Evolutionary conservation across 441 rosid genomes (phyloP).

Genomic region (Sinapis alba): DNA sequence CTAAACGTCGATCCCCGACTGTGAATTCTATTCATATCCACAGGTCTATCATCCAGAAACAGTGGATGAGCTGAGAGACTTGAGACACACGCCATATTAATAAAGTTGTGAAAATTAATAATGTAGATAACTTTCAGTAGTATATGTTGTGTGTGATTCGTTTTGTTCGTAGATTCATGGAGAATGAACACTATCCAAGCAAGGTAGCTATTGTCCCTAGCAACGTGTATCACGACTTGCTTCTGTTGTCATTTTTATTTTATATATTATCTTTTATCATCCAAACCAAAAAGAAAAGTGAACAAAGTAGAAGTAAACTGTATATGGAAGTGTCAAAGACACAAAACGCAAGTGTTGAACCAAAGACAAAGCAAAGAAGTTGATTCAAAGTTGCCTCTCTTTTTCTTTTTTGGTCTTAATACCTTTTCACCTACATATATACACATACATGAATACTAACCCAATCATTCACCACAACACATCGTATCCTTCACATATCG

Average conservation of each 20-base stretch:
- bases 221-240: conserved; percentile 23
- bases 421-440: not conserved
- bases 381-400: conserved; percentile 45
- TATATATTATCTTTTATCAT: not conserved
- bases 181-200: conserved; percentile 32
- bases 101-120: conserved; percentile 14
- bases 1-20: not conserved
- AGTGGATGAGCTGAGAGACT: not conserved
- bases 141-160: conserved; percentile 11
- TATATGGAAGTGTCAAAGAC: conserved; percentile 35
- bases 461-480: conserved; percentile 29
- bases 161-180: conserved; percentile 15
- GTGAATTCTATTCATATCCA: not conserved
- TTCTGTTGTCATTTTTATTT: not conserved
- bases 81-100: not conserved
- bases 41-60: not conserved
- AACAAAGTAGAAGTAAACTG: not conserved
- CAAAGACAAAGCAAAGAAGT: conserved; percentile 66
- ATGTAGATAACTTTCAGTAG: conserved; percentile 1
- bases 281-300: not conserved
- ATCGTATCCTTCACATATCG: not conserved
- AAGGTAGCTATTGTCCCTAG: conserved; percentile 34
- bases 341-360: conserved; percentile 45
- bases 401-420: conserved; percentile 5
- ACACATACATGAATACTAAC: not conserved